Percentiles rank a stretch among this genome's conserved stretches.
phyloP scores from a whole-genome alignment of 2,329 filamentous ascomycete species.

The Arthroderma sp. region DNA sequence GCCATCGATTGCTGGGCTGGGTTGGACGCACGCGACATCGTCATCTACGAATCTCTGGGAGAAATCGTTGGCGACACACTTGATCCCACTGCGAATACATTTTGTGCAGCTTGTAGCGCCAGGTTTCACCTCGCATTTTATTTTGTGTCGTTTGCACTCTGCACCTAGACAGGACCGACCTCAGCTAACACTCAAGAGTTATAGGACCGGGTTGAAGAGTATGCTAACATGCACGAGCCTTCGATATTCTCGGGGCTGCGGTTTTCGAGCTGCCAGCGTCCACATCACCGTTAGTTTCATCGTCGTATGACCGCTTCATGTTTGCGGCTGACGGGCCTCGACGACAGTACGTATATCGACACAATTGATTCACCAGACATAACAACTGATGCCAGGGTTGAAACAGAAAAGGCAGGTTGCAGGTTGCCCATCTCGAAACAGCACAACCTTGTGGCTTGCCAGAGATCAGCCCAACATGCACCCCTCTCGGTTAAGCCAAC shows the following conservation, averaged over 20 bases:
- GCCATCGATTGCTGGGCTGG: background rate
- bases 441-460: too few relatives aligned
- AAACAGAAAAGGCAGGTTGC: too few relatives aligned
- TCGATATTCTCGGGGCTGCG: conserved; percentile 24
- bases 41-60: conserved; percentile 43
- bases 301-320: background rate
- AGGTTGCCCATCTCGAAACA: too few relatives aligned
- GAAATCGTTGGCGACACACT: conserved; percentile 43
- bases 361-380: too few relatives aligned
- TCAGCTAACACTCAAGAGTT: conserved; percentile 5
- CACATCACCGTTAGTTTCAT: background rate
- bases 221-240: conserved; percentile 29
- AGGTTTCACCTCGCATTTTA: conserved; percentile 39
- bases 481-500: too few relatives aligned
- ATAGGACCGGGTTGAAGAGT: conserved; percentile 6
- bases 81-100: conserved; percentile 37
- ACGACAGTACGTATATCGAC: too few relatives aligned
- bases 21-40: conserved; percentile 34
- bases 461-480: too few relatives aligned
- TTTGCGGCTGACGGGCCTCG: background rate
- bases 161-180: conserved; percentile 20
- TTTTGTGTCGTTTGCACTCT: conserved; percentile 42
- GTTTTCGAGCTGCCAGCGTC: background rate
- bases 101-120: conserved; percentile 36
- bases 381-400: too few relatives aligned